Conservation (phyloP, 306 rosid species). For the Prunus persica region Prunus_persica_NCBIv2 NC_034014.1:30519501-30520000, state of each 20-base stretch:
- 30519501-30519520: background rate
- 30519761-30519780: background rate
- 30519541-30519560: background rate
- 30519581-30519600: background rate
- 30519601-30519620: background rate
- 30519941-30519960: background rate
- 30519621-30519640: background rate
- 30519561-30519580: background rate
- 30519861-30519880: background rate
- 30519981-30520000: background rate
- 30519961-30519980: background rate
- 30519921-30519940: background rate
- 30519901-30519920: background rate
- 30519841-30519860: background rate
- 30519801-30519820: background rate
- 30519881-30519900: background rate
- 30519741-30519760: background rate
- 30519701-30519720: background rate
- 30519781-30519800: background rate
- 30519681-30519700: background rate
- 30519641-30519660: background rate
- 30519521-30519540: background rate
- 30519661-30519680: background rate
- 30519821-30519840: background rate
- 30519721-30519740: background rate